Evolutionary conservation across 1,284 basidiomycete genomes (phyloP), one percentile per base, ranked within the genome.

Genomic region (Blastosporella zonata): DNA sequence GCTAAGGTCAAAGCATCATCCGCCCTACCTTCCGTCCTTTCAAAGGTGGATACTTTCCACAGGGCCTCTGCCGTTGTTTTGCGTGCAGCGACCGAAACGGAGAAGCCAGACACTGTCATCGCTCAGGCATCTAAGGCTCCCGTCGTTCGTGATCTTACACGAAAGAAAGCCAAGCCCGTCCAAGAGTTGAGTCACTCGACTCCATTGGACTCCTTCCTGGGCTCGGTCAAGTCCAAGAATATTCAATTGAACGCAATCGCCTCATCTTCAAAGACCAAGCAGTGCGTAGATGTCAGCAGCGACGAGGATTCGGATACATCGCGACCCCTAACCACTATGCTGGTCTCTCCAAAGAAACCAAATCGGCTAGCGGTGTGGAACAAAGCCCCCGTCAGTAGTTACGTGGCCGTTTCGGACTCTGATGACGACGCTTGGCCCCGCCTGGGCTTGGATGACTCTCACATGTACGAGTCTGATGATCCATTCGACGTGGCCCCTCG

Each of bases 401-500:
- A 56, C 15, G 34, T 56, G 8, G 10, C 41, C 2, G 42, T 52
- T 3, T 52, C 52, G 2, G 52, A 56, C 13, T 53, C 52, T 22
- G 49, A 52, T 18, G 46, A 54, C 20, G 49, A 51, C 20, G n/a
- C 18, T 10, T 18, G 7, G 12, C 6, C 7, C 12, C 27, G n/a
- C 22, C 37, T 36, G 10, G 9, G 47, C 21, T 42, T 12, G 18
- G 45, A 55, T 12, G 53, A 56, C 15, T 46, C 50, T 15, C 47
- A 53, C 34, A 25, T 53, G 38, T 57, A 52, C 29, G 54, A 55
- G 18, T 55, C 56, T 2, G 56, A 55, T 28, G 48, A 52, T 42
- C 48, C 48, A n/a, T 47, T 51, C 22, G 22, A 43, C 13, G 31
- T 2, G 15, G 21, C 37, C 22, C 38, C 46, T 28, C 27, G 13